Percentiles rank a stretch among this genome's conserved stretches.
Evolutionary conservation across 768 basidiomycete genomes (phyloP).

Genomic region (Pleurotus sapidus): DNA sequence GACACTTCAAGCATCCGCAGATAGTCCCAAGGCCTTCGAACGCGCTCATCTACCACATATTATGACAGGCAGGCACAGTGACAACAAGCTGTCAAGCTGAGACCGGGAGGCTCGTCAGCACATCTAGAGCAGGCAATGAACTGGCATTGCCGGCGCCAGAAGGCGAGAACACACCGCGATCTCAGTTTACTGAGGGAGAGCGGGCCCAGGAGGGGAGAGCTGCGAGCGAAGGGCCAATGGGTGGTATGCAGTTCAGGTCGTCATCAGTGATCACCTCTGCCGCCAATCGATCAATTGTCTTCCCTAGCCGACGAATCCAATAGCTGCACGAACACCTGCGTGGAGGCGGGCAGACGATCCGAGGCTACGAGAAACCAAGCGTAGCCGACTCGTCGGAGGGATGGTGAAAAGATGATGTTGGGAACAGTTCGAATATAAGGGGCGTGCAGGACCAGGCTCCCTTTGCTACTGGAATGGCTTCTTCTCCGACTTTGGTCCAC

Average conservation of each 20-base stretch:
- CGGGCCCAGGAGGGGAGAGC: slow-evolving; percentile 20
- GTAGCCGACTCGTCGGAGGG: slow-evolving; percentile 13
- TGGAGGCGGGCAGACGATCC: slow-evolving; percentile 10
- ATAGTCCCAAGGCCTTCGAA: not conserved
- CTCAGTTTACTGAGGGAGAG: not conserved
- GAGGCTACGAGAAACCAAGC: slow-evolving; percentile 6
- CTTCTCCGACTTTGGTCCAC: slow-evolving; percentile 43
- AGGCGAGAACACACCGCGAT: slow-evolving; percentile 1
- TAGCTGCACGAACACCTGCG: not conserved
- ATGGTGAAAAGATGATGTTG: slow-evolving; percentile 7
- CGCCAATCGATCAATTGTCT: slow-evolving; percentile 20
- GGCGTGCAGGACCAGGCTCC: slow-evolving; percentile 33
- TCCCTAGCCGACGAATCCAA: slow-evolving; percentile 19
- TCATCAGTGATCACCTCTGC: slow-evolving; percentile 15
- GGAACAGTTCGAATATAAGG: slow-evolving; percentile 20
- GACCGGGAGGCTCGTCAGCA: not conserved
- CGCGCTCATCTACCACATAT: slow-evolving; percentile 1
- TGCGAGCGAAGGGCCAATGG: slow-evolving; percentile 7
- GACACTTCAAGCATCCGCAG: slow-evolving; percentile 3
- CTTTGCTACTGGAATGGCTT: not conserved
- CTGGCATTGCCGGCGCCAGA: not conserved
- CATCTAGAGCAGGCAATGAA: not conserved
- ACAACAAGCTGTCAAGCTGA: not conserved
- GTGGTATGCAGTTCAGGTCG: too few species aligned
- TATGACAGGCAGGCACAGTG: not conserved